A percentile compares a stretch with the other conserved stretches of the same genome.
phyloP scores from a whole-genome alignment of 768 basidiomycete species.

The Podaxis sp. region DNA sequence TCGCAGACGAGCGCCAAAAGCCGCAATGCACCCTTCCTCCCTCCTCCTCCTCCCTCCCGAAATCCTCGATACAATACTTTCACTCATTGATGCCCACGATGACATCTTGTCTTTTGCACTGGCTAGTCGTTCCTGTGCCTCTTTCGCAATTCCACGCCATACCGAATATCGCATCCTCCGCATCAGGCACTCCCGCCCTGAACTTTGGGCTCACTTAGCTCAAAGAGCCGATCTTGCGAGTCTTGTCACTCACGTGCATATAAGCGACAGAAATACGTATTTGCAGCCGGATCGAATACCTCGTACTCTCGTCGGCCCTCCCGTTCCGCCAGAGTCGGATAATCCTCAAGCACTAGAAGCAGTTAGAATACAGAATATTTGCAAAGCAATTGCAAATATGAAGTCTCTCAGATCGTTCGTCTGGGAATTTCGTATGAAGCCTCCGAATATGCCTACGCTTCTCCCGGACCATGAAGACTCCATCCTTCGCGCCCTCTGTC shows the following conservation, averaged over 20 bases:
- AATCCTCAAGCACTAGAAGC: conserved; percentile 29
- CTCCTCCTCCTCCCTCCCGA: conserved; percentile 44
- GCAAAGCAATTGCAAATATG: conserved; percentile 43
- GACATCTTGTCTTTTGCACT: conserved; percentile 47
- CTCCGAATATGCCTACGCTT: conserved; percentile 25
- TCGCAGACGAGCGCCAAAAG: background rate
- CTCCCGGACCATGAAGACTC: conserved; percentile 38
- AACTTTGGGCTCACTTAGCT: conserved; percentile 53
- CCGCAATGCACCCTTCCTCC: conserved; percentile 16
- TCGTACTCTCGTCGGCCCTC: conserved; percentile 32
- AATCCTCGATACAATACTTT: conserved; percentile 46
- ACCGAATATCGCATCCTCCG: conserved; percentile 51
- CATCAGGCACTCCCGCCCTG: conserved; percentile 37
- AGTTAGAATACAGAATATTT: conserved; percentile 36
- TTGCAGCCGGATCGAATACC: conserved; percentile 42
- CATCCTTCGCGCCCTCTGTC: conserved; percentile 33
- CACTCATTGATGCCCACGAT: conserved; percentile 38
- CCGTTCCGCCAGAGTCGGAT: conserved; percentile 10
- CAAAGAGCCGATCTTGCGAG: conserved; percentile 46
- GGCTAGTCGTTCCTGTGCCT: conserved; percentile 36
- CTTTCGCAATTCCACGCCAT: conserved; percentile 45
- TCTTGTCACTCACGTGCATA: conserved; percentile 46
- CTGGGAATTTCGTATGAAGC: conserved; percentile 36
- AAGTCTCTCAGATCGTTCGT: conserved; percentile 39
- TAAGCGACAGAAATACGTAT: conserved; percentile 39